These are phyloP conservation scores for Aspergillus felis DNA, from an alignment of 2,329 filamentous ascomycete genomes.

Conservation along the genomic window DNA sequence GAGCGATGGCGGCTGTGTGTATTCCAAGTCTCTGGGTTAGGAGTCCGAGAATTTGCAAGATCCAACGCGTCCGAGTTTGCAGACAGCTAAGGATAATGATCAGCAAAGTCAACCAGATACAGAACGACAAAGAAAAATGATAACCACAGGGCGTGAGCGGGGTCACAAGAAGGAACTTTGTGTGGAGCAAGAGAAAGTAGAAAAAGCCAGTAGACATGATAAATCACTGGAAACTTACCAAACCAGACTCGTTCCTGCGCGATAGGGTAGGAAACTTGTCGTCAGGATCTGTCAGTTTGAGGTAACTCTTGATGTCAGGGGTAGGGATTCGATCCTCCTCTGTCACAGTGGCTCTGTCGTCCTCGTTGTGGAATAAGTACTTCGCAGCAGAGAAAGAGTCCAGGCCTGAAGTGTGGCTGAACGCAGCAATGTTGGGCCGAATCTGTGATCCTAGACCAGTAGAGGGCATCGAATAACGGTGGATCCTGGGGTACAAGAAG, in stretches of 20 bases:
- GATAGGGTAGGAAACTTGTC: conserved; percentile 76
- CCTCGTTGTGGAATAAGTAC: conserved; percentile 83
- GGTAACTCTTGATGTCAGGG: conserved; percentile 64
- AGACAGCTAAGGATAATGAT: conserved; percentile 59
- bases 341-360: conserved; percentile 51
- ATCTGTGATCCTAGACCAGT: conserved; percentile 39
- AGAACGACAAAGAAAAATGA: background rate
- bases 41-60: conserved; percentile 66
- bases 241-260: conserved; percentile 48
- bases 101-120: conserved; percentile 30
- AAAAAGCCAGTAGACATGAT: background rate
- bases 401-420: conserved; percentile 47
- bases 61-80: conserved; percentile 78
- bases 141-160: background rate
- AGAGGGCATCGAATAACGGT: conserved; percentile 92
- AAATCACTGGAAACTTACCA: conserved; percentile 44
- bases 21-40: conserved; percentile 63
- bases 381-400: conserved; percentile 82
- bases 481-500: conserved; percentile 54
- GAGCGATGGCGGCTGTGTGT: conserved; percentile 66
- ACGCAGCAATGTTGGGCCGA: conserved; percentile 27
- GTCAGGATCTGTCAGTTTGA: conserved; percentile 69
- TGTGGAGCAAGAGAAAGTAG: background rate
- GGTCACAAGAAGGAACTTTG: background rate
- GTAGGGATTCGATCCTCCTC: conserved; percentile 52